Evolutionary conservation across 2,329 filamentous ascomycete genomes (phyloP).

Genomic region (Reticulascus tulasneorum): DNA sequence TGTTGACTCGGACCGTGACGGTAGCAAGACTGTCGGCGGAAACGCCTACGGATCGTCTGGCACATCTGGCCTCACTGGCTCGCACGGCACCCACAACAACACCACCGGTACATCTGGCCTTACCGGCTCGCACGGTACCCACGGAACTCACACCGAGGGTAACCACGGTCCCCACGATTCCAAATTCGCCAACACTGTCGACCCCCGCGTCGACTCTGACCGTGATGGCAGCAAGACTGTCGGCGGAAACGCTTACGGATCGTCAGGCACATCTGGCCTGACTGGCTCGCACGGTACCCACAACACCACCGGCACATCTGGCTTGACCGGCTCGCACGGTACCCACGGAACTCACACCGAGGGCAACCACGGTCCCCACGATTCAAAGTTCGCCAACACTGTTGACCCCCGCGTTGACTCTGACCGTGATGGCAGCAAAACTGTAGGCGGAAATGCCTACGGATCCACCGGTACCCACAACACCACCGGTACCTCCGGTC

Average conservation of each 20-base stretch:
- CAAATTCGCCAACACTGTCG: constrained; percentile 39
- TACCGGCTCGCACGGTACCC: constrained; percentile 5
- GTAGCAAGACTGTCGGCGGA: constrained; percentile 15
- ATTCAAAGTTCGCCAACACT: constrained; percentile 44
- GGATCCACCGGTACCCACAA: constrained; percentile 14
- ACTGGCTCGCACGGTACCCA: constrained; percentile 8
- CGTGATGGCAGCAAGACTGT: constrained; percentile 23
- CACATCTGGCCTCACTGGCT: constrained; percentile 22
- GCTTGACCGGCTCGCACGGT: constrained; percentile 22
- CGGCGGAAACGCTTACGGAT: constrained; percentile 1
- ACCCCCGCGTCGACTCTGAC: constrained; percentile 46
- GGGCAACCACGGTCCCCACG: constrained; percentile 38
- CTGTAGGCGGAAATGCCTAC: constrained; percentile 21
- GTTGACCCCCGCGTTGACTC: constrained; percentile 51
- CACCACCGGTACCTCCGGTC: constrained; percentile 14
- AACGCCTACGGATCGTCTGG: constrained; percentile 38
- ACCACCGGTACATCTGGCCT: constrained; percentile 4
- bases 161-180: constrained; percentile 33
- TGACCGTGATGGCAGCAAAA: constrained; percentile 35
- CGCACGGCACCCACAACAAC: constrained; percentile 3
- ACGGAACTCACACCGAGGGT: constrained; percentile 17
- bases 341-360: constrained; percentile 31
- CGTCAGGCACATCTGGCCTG: constrained; percentile 4
- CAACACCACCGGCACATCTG: constrained; percentile 14
- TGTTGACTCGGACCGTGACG: constrained; percentile 40